Percentiles rank a stretch among this genome's conserved stretches.
phyloP scores from a whole-genome alignment of 441 rosid genomes.

The Jatropha multifida region DNA sequence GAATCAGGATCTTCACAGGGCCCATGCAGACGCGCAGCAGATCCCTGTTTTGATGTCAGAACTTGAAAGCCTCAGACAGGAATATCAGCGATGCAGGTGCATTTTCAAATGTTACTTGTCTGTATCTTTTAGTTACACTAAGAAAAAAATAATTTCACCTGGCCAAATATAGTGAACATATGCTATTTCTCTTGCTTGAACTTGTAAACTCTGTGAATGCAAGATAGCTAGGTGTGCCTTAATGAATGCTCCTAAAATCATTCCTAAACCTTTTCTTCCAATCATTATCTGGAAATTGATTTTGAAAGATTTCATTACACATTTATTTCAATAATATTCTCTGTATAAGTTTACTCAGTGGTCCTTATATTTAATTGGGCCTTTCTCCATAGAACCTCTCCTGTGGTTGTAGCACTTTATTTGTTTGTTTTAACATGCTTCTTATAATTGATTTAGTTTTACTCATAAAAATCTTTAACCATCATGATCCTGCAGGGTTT shows the following conservation, averaged over 20 bases:
- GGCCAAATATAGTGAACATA: conserved; percentile 5
- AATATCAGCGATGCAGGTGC: conserved; percentile 92
- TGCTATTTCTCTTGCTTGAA: conserved; percentile 8
- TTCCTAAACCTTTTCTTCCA: not conserved
- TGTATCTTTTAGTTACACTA: not conserved
- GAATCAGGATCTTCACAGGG: conserved; percentile 72
- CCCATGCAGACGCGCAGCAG: conserved; percentile 76
- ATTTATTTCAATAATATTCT: not conserved
- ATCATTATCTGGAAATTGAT: not conserved
- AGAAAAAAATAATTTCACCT: too few species aligned
- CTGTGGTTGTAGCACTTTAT: not conserved
- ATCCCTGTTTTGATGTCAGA: conserved; percentile 74
- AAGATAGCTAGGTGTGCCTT: not conserved
- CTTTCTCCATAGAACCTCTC: not conserved
- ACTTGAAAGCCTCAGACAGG: conserved; percentile 82
- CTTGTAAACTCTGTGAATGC: conserved; percentile 1
- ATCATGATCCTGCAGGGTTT: conserved; percentile 53
- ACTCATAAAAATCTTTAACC: conserved; percentile 7
- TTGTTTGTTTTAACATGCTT: not conserved
- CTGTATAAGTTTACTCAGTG: not conserved
- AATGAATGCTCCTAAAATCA: conserved; percentile 4
- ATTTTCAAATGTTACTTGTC: conserved; percentile 21
- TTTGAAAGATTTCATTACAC: not conserved
- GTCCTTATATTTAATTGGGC: not conserved
- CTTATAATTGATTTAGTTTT: conserved; percentile 1